A percentile compares a stretch with the other conserved stretches of the same genome.
phyloP scores from a whole-genome alignment of 495 filamentous ascomycete genomes.

The Penicillium ucsense region DNA sequence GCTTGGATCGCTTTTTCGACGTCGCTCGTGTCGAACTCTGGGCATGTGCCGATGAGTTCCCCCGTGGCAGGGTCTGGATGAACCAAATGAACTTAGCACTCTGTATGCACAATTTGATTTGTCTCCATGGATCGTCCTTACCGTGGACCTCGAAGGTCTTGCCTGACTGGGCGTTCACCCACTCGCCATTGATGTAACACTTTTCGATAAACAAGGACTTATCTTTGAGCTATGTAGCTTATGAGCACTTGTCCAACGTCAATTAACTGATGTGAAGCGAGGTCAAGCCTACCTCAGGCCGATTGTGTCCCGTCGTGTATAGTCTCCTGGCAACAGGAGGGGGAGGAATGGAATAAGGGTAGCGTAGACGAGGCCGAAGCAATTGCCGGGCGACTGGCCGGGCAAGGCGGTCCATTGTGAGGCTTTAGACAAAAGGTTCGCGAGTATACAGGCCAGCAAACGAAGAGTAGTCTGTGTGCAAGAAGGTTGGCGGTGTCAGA shows the following conservation, averaged over 20 bases:
- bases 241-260: too few relatives aligned
- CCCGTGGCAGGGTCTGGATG: conserved; percentile 66
- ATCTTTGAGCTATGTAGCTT: conserved; percentile 57
- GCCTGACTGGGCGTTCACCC: conserved; percentile 62
- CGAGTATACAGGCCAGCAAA: background rate
- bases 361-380: conserved; percentile 26
- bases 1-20: conserved; percentile 69
- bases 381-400: conserved; percentile 32
- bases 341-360: conserved; percentile 31
- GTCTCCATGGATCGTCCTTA: conserved; percentile 15
- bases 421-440: background rate
- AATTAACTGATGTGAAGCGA: too few relatives aligned
- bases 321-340: conserved; percentile 25
- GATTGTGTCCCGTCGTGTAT: conserved; percentile 33
- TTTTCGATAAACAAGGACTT: conserved; percentile 72
- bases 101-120: background rate
- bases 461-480: background rate
- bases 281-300: conserved; percentile 27
- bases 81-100: conserved; percentile 1
- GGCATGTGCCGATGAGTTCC: conserved; percentile 69
- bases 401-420: conserved; percentile 31
- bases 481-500: too few relatives aligned
- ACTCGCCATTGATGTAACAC: conserved; percentile 79
- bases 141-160: conserved; percentile 74
- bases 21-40: conserved; percentile 69